Percentiles rank a stretch among this genome's conserved stretches.
phyloP scores from a whole-genome alignment of 2,329 filamentous ascomycete species.

The Colletotrichum sp. region DNA sequence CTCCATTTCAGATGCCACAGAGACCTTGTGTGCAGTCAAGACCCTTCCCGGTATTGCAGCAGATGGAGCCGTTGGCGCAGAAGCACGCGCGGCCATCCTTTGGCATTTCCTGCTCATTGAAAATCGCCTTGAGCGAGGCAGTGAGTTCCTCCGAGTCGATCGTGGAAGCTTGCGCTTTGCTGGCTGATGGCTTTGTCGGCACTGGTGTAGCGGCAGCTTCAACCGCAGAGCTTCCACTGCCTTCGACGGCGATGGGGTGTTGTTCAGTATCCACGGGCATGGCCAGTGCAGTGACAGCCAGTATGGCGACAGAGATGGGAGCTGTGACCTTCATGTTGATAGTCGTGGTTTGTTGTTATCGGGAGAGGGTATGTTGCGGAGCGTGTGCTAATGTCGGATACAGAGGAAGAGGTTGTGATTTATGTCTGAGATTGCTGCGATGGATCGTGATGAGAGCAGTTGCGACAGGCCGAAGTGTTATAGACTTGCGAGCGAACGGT shows the following conservation, averaged over 20 bases:
- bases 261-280: constrained; percentile 8
- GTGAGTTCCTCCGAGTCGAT: not conserved
- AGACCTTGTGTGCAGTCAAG: constrained; percentile 31
- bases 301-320: not conserved
- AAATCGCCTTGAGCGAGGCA: not conserved
- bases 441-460: not conserved
- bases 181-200: not conserved
- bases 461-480: not conserved
- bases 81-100: constrained; percentile 26
- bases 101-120: not conserved
- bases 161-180: not conserved
- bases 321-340: not conserved
- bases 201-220: not conserved
- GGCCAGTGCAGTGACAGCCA: not conserved
- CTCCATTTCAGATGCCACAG: constrained; percentile 29
- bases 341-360: not conserved
- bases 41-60: constrained; percentile 27
- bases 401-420: not conserved
- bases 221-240: not conserved
- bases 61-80: constrained; percentile 31
- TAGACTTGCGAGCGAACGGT: not conserved
- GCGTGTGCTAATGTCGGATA: not conserved
- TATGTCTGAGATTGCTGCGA: not conserved
- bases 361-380: not conserved
- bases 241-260: not conserved